A percentile compares a stretch with the other conserved stretches of the same genome.
These are phyloP conservation scores for Candida yuanshanica DNA, from an alignment of 805 yeast genomes.

Conservation along the genomic window DNA sequence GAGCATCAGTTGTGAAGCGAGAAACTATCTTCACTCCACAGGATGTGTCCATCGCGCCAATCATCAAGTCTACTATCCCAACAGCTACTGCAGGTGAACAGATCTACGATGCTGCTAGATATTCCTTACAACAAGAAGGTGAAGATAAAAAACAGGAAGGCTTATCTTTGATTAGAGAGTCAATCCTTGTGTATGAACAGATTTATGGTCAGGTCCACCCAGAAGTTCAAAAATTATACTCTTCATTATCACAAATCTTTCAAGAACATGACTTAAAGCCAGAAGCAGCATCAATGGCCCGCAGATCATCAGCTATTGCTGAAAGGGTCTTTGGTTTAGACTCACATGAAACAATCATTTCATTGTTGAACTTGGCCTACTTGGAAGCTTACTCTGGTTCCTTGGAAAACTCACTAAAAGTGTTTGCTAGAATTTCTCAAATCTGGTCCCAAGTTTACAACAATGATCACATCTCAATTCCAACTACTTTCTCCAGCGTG, in stretches of 20 bases:
- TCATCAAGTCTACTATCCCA: constrained; percentile 66
- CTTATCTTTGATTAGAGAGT: constrained; percentile 57
- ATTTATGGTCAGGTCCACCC: constrained; percentile 77
- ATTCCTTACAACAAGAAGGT: constrained; percentile 8
- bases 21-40: constrained; percentile 45
- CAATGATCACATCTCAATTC: constrained; percentile 58
- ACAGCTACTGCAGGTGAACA: constrained; percentile 68
- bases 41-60: constrained; percentile 71
- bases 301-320: constrained; percentile 64
- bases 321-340: constrained; percentile 84
- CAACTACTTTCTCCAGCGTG: constrained; percentile 57
- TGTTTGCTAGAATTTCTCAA: constrained; percentile 54
- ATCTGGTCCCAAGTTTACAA: constrained; percentile 53
- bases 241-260: constrained; percentile 60
- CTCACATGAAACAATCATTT: constrained; percentile 65
- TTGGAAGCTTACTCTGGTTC: constrained; percentile 60
- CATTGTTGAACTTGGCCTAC: constrained; percentile 69
- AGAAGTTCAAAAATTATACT: constrained; percentile 67
- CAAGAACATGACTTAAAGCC: constrained; percentile 49
- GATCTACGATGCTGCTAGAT: constrained; percentile 59
- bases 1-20: constrained; percentile 4
- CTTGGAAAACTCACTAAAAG: constrained; percentile 53
- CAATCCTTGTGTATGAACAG: constrained; percentile 71
- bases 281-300: constrained; percentile 58
- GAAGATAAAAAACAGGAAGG: constrained; percentile 48